These are phyloP conservation scores for Seiridium unicorne DNA, from an alignment of 2,329 filamentous ascomycete genomes.

Conservation along the genomic window DNA sequence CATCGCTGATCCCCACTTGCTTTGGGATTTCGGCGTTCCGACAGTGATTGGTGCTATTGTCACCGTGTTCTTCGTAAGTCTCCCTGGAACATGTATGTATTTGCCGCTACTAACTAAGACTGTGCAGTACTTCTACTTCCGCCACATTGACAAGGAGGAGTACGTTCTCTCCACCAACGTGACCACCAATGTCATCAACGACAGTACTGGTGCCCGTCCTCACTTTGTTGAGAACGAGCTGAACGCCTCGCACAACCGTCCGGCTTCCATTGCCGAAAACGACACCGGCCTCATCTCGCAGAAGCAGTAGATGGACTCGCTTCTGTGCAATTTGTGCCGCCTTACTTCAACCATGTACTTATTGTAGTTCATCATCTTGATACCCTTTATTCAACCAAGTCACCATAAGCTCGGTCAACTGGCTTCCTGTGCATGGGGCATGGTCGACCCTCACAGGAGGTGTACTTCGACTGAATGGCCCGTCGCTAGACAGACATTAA, in stretches of 20 bases:
- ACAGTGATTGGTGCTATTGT: constrained; percentile 43
- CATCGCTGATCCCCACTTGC: constrained; percentile 46
- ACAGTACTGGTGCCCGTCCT: constrained; percentile 34
- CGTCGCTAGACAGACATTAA: no score
- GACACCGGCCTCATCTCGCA: constrained; percentile 32
- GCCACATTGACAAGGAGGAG: constrained; percentile 45
- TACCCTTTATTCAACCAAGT: neutral
- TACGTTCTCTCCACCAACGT: constrained; percentile 32
- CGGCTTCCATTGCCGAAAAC: constrained; percentile 29
- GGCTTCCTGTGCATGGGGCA: no score
- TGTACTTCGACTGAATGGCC: no score
- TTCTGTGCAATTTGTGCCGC: no score
- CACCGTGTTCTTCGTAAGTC: constrained; percentile 35
- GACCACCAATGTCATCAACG: constrained; percentile 29
- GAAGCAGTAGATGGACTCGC: constrained; percentile 14
- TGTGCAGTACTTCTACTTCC: constrained; percentile 38
- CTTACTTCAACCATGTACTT: no score
- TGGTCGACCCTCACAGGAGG: no score
- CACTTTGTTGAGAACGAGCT: constrained; percentile 42
- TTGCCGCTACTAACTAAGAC: constrained; percentile 10
- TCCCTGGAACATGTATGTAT: neutral
- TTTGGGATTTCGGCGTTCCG: constrained; percentile 47
- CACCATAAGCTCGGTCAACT: no score
- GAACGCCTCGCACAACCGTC: constrained; percentile 26
- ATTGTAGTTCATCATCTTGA: neutral